phyloP scores from a whole-genome alignment of 176 grass and related monocot species.

The Triticum dicoccoides region DNA sequence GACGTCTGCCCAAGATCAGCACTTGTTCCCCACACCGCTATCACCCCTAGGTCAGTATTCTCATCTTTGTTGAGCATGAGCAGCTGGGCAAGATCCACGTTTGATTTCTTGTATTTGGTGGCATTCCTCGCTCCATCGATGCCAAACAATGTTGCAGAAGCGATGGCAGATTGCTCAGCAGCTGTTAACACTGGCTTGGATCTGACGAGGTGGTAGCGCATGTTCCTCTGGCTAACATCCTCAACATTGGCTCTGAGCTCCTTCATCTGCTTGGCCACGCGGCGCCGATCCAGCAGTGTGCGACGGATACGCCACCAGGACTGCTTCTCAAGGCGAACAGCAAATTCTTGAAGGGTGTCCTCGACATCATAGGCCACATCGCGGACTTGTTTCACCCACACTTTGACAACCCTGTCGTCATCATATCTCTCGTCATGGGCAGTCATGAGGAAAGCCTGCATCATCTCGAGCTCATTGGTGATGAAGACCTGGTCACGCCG shows the following conservation, averaged over 20 bases:
- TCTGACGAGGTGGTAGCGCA: too few relatives aligned
- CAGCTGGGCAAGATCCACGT: background rate
- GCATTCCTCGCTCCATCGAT: conserved; percentile 12
- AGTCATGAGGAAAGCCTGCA: too few relatives aligned
- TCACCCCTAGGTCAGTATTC: background rate
- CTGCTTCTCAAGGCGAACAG: background rate
- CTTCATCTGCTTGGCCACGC: too few relatives aligned
- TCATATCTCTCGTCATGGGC: too few relatives aligned
- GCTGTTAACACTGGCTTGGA: background rate
- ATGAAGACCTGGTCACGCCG: too few relatives aligned
- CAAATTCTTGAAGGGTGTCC: background rate
- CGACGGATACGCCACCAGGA: background rate
- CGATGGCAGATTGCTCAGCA: background rate
- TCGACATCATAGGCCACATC: background rate
- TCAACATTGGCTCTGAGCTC: too few relatives aligned
- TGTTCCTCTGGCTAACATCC: too few relatives aligned
- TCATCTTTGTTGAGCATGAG: background rate
- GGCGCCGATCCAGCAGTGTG: background rate
- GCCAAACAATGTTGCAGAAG: background rate
- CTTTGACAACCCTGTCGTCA: too few relatives aligned
- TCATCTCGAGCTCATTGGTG: too few relatives aligned
- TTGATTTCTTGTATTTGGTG: background rate
- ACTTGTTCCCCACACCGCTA: background rate
- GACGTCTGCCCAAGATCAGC: background rate
- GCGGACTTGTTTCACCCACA: too few relatives aligned